Evolutionary conservation across 208 protist genomes (phyloP), one percentile per base, ranked within the genome.

Genomic region (Wallacemonas sp.): DNA sequence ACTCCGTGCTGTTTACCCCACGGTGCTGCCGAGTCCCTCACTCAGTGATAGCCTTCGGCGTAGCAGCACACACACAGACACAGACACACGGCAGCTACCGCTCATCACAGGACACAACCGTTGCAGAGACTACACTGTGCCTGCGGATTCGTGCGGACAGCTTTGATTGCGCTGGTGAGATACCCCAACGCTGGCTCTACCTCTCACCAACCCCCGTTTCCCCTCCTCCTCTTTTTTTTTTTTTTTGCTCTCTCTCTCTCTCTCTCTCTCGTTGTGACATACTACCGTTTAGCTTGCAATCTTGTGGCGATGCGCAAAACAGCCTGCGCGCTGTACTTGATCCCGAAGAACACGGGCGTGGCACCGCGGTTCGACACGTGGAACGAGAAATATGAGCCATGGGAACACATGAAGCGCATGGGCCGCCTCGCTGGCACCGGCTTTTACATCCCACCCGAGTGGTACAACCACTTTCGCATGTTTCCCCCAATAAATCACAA

Each of bases 381-480:
- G 88, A 93, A 93, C 54, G 91, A 93, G 48, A 87, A 85, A 69
- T 94, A 96, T 54, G 91, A 96, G 76, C 86, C 91, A n/a, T 94
- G 88, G 86, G 84, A 84, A 67, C 85, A 91, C 68, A 88, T 96
- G 79, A 85, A 83, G 73, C 87, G 86, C 21, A 96, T 96, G 91
- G 87, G 83, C 24, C 77, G 86, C 3, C 72, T 96, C 0, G 91
- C 73, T 0, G 91, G 91, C 66, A 96, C 87, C 22, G 91, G 91
- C 54, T 96, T 96, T 72, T 96, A 96, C 80, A 94, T 96, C 52
- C 91, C 91, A 0, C 91, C 91, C 2, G 87, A 93, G 68, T 96
- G 91, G 91, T 96, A 96, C 80, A 90, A 84, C 37, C 91, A 96
- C 82, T 96, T 96, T 55, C 83, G 91, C 63, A 93, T 96, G 87